phyloP scores from a whole-genome alignment of 2,329 filamentous ascomycete species.

The Daldinia sp. region DNA sequence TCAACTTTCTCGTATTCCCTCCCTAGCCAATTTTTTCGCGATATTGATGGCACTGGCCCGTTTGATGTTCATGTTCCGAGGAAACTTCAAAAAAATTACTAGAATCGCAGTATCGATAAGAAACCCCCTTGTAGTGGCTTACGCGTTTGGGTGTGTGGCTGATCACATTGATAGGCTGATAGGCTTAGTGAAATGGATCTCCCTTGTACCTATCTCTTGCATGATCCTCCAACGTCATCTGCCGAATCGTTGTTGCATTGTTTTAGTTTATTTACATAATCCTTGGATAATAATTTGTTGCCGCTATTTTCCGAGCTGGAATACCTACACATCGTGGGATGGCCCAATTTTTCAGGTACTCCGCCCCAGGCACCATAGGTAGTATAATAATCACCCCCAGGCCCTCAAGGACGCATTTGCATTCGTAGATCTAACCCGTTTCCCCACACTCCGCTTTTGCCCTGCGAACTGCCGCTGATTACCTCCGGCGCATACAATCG shows the following conservation, averaged over 20 bases:
- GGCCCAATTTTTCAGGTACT: slow-evolving; percentile 13
- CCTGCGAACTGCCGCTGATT: slow-evolving; percentile 11
- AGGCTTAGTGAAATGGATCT: background rate
- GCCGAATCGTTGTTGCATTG: background rate
- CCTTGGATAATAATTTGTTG: slow-evolving; percentile 13
- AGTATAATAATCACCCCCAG: too few relatives aligned
- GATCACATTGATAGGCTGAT: background rate
- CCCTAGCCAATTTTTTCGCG: background rate
- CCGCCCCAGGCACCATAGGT: too few relatives aligned
- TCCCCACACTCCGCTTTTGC: slow-evolving; percentile 1
- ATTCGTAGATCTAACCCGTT: background rate
- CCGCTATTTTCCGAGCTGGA: slow-evolving; percentile 41
- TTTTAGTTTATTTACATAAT: slow-evolving; percentile 14
- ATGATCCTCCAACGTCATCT: slow-evolving; percentile 19
- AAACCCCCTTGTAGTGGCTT: slow-evolving; percentile 4
- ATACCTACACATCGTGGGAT: slow-evolving; percentile 17
- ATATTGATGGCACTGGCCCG: background rate
- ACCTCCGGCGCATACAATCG: background rate
- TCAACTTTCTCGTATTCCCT: background rate
- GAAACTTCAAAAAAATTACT: slow-evolving; percentile 23
- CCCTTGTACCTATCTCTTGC: background rate
- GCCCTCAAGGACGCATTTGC: too few relatives aligned
- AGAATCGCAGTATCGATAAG: slow-evolving; percentile 30
- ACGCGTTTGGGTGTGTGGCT: background rate
- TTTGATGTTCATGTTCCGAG: background rate